Evolutionary conservation across 495 filamentous ascomycete species (phyloP), one percentile per base, ranked within the genome.

Genomic region (Aspergillus coremiiformis): DNA sequence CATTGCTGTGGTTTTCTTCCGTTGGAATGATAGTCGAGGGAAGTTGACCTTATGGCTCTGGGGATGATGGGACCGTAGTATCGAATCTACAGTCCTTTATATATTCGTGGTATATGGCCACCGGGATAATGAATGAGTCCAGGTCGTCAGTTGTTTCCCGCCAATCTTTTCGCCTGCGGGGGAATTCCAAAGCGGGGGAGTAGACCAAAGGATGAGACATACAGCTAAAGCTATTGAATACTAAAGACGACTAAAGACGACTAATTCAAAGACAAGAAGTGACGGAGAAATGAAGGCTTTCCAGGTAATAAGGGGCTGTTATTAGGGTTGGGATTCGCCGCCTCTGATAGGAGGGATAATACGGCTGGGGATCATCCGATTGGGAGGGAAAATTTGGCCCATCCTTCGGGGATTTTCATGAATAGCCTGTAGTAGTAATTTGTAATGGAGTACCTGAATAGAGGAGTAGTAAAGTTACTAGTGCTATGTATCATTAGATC

Each of bases 321-420:
- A 17, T 41, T 41, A 41, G 37, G 19, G 17, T 21, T 41, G 37
- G 37, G 4, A 41, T 41, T 41, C 17, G 37, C 17, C 17, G 37
- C 37, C 12, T 41, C 53, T 60, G 64, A 68, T 72, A 70, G 67
- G 69, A 66, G 69, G 65, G 59, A 66, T 56, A 61, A 62, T 41
- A 55, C 44, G 19, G 20, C 6, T 9, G 14, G 32, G 19, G 61
- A 52, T 63, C 55, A 52, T 50, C 67, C 62, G 69, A 66, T 66
- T 69, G 64, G 64, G 54, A 60, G 67, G 67, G 64, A 62, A 72
- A 63, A 41, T 21, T 41, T 17, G 6, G 37, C 12, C 17, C 15
- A 21, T 41, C 17, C 3, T 19, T 19, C n/a, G n/a, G n/a, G n/a
- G n/a, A n/a, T n/a, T n/a, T n/a, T n/a, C n/a, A n/a, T n/a, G n/a